phyloP scores from a whole-genome alignment of 495 filamentous ascomycete species.

The Cercophora newfieldiana region DNA sequence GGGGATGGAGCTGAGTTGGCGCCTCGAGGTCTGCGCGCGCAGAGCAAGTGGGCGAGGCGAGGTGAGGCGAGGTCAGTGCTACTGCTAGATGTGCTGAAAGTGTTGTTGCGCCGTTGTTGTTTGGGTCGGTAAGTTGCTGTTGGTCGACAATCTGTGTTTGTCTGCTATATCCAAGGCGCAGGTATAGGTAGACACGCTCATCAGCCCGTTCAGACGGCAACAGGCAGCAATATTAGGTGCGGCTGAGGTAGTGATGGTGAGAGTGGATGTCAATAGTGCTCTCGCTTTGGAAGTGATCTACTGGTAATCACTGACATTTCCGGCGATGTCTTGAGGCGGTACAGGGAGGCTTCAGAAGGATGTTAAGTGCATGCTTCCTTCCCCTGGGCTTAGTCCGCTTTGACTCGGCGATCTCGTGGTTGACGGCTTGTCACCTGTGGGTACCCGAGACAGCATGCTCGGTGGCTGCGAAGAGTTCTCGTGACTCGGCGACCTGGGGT shows the following conservation, averaged over 20 bases:
- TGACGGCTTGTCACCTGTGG: too few relatives aligned
- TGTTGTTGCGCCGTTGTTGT: neutral
- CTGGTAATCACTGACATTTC: neutral
- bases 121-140: too few relatives aligned
- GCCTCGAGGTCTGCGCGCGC: neutral
- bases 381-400: neutral
- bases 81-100: neutral
- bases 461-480: neutral
- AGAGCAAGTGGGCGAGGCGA: neutral
- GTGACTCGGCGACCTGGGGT: neutral
- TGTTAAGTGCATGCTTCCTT: neutral
- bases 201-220: neutral
- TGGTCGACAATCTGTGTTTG: too few relatives aligned
- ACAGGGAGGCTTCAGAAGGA: too few relatives aligned
- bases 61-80: neutral
- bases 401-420: neutral
- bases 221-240: neutral
- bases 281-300: neutral
- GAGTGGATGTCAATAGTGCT: neutral
- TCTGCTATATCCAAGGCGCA: too few relatives aligned
- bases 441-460: too few relatives aligned
- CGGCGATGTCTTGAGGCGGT: neutral
- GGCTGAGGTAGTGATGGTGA: neutral
- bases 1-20: neutral
- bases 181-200: too few relatives aligned